Percentiles rank a stretch among this genome's conserved stretches.
phyloP scores from a whole-genome alignment of 1,284 basidiomycete genomes.

The Phylloporus gajari region DNA sequence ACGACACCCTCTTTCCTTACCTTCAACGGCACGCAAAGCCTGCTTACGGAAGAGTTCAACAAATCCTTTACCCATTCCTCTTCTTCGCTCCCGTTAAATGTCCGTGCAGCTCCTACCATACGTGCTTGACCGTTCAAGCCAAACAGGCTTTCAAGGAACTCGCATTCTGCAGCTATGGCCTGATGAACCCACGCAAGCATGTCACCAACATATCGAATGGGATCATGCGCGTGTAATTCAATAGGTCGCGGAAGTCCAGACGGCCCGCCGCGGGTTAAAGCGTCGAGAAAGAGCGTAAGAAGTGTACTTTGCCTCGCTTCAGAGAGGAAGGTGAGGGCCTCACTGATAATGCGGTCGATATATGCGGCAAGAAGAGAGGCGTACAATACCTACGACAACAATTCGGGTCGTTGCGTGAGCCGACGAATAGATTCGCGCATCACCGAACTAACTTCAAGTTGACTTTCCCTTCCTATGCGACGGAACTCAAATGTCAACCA shows the following conservation, averaged over 20 bases:
- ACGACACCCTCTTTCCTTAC: slow-evolving; percentile 49
- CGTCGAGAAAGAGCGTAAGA: slow-evolving; percentile 83
- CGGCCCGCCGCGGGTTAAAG: slow-evolving; percentile 90
- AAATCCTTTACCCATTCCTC: slow-evolving; percentile 85
- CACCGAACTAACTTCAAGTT: slow-evolving; percentile 79
- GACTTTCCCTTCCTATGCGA: slow-evolving; percentile 79
- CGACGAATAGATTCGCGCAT: slow-evolving; percentile 82
- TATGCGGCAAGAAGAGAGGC: neutral
- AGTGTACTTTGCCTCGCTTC: slow-evolving; percentile 86
- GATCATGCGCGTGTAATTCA: slow-evolving; percentile 97
- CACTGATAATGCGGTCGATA: slow-evolving; percentile 55
- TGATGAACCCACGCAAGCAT: slow-evolving; percentile 99
- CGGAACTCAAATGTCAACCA: slow-evolving; percentile 91
- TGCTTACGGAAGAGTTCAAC: slow-evolving; percentile 86
- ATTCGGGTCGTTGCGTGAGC: slow-evolving; percentile 77
- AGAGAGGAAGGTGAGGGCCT: slow-evolving; percentile 81
- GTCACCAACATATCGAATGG: slow-evolving; percentile 94
- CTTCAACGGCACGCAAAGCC: slow-evolving; percentile 87
- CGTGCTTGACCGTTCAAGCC: slow-evolving; percentile 61
- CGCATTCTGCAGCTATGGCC: slow-evolving; percentile 91
- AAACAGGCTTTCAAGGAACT: slow-evolving; percentile 90
- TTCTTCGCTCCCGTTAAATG: slow-evolving; percentile 70
- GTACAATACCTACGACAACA: slow-evolving; percentile 72
- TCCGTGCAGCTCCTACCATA: slow-evolving; percentile 82
- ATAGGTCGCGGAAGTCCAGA: slow-evolving; percentile 92